Evolutionary conservation across 805 yeast species (phyloP), one percentile per base, ranked within the genome.

Genomic region (Tetrapisispora pingtungensis): DNA sequence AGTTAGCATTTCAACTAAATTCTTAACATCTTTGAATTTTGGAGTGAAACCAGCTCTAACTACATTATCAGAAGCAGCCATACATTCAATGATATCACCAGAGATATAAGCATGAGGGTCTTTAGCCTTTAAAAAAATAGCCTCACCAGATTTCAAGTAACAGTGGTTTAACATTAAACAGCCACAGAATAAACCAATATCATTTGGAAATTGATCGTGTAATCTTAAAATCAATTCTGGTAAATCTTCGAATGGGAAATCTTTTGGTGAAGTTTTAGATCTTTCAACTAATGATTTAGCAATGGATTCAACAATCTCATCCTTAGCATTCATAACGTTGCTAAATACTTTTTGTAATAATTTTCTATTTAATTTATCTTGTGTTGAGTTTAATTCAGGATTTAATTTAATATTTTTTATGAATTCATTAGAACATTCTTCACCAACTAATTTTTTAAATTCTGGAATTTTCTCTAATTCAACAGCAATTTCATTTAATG

Each of bases 41-140:
- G 99, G 98, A n/a, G 99, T 93, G 73, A 93, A 93, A 13, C 98
- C 99, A 4, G 97, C 95, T 65, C 99, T 79, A 41, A 93, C 97
- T 46, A 93, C 99, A 58, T 93, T 93, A 65, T 93, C 99, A 34
- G 94, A 82, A 8, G 98, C 97, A 36, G 98, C 98, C 99, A 93
- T 93, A 72, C 98, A 93, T 71, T 93, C 99, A 59, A 93, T 89
- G 54, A 93, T 93, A 65, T 93, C 97, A 53, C 99, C 99, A 44
- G 82, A 75, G 49, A 93, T 90, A 67, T 93, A 93, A 30, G 98
- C 98, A 66, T 93, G 99, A 22, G 97, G 97, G 66, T 89, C 97
- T 68, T 87, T 86, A 36, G 98, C 97, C 61, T 86, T 87, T 63
- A 93, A 73, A 61, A 89, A 93, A 81, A 93, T 88, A 46, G 97